These are phyloP conservation scores for Evernia prunastri DNA, from an alignment of 495 filamentous ascomycete species.

Conservation along the genomic window DNA sequence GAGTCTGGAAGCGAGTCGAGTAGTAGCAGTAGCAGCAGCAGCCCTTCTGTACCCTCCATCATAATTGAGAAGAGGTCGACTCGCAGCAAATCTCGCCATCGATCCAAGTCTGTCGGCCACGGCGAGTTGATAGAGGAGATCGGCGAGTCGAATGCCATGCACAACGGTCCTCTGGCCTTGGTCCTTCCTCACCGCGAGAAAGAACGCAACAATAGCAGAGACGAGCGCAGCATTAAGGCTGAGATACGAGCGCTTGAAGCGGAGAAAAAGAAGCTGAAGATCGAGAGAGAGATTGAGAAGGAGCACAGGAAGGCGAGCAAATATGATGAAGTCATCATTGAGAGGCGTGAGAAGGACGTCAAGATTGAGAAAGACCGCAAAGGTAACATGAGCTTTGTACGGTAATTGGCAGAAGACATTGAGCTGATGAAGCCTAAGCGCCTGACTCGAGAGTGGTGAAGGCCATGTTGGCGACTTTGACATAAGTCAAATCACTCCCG, in stretches of 20 bases:
- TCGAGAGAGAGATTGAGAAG: conserved; percentile 34
- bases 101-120: conserved; percentile 31
- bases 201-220: conserved; percentile 34
- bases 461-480: conserved; percentile 72
- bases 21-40: conserved; percentile 5
- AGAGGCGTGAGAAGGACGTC: conserved; percentile 44
- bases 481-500: conserved; percentile 34
- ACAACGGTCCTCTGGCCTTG: conserved; percentile 48
- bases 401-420: conserved; percentile 21
- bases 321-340: conserved; percentile 46
- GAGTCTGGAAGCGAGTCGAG: conserved; percentile 17
- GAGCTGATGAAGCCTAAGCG: conserved; percentile 33
- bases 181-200: conserved; percentile 36
- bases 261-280: conserved; percentile 38
- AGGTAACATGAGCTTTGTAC: conserved; percentile 71
- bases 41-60: conserved; percentile 7
- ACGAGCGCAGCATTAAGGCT: conserved; percentile 50
- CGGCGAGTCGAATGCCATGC: conserved; percentile 44
- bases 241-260: conserved; percentile 54
- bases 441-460: conserved; percentile 59
- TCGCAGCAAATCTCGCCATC: conserved; percentile 29
- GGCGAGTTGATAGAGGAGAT: conserved; percentile 36
- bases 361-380: conserved; percentile 75
- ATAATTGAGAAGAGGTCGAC: conserved; percentile 19
- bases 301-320: conserved; percentile 47